These are phyloP conservation scores for Saccharomycopsis oosterbeekiorum DNA, from an alignment of 805 yeast genomes.

Conservation along the genomic window DNA sequence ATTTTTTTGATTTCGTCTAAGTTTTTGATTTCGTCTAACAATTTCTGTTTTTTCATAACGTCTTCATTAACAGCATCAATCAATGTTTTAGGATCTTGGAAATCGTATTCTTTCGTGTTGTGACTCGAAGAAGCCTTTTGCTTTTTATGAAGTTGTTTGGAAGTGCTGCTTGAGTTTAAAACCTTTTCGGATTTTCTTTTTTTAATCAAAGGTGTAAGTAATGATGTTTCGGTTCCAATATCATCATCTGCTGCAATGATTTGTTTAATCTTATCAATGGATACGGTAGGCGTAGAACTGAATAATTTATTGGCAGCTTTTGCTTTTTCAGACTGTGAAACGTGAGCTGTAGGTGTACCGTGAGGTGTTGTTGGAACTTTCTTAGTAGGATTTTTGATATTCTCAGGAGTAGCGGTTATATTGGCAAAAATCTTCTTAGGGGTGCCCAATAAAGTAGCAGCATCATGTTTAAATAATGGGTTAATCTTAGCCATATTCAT, in stretches of 20 bases:
- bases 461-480: neutral
- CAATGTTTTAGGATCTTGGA: constrained; percentile 17
- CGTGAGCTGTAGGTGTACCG: neutral
- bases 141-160: constrained; percentile 2
- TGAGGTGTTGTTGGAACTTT: neutral
- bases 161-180: neutral
- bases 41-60: constrained; percentile 5
- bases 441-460: neutral
- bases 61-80: constrained; percentile 19
- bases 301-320: neutral
- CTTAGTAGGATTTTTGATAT: neutral
- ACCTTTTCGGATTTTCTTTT: neutral
- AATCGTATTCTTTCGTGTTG: constrained; percentile 8
- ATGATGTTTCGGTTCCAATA: neutral
- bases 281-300: constrained; percentile 5
- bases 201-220: neutral
- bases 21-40: constrained; percentile 21
- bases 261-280: constrained; percentile 9
- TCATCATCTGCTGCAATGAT: neutral
- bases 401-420: neutral
- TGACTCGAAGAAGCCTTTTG: neutral
- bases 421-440: neutral
- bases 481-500: neutral
- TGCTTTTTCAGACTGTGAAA: neutral
- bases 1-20: constrained; percentile 50